Evolutionary conservation across 192 early-diverging fungal species (phyloP).

Genomic region (Umbelopsis sp.): DNA sequence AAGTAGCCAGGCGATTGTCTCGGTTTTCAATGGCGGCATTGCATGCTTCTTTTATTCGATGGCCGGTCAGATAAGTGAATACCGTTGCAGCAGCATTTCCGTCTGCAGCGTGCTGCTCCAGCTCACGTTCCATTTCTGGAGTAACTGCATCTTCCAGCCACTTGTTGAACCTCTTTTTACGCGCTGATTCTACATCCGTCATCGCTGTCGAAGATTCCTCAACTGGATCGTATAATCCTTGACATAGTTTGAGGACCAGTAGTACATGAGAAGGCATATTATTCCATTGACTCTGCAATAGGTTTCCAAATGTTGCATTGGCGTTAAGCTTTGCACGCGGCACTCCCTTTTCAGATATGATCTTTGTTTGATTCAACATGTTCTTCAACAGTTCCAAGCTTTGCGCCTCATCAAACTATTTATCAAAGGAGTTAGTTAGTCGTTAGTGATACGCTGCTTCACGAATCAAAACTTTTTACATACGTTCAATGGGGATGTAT

Average conservation of each 20-base stretch:
- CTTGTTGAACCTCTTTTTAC: slow-evolving; percentile 57
- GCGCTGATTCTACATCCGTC: slow-evolving; percentile 41
- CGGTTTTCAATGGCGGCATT: slow-evolving; percentile 60
- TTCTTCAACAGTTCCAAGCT: not conserved
- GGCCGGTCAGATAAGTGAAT: slow-evolving; percentile 60
- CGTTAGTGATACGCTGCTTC: not conserved
- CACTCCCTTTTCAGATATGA: not conserved
- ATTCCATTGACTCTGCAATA: not conserved
- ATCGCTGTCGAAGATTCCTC: slow-evolving; percentile 21
- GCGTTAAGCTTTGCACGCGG: not conserved
- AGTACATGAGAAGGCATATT: slow-evolving; percentile 12
- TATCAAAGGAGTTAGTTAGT: not conserved
- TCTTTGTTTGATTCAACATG: slow-evolving; percentile 7
- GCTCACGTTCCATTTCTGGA: slow-evolving; percentile 45
- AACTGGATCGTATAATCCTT: slow-evolving; percentile 56
- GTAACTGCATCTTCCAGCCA: slow-evolving; percentile 69
- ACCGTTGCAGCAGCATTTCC: slow-evolving; percentile 44
- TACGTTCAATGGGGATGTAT: slow-evolving; percentile 5
- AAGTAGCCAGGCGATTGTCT: slow-evolving; percentile 75
- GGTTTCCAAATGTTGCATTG: not conserved
- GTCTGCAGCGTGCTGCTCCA: slow-evolving; percentile 26
- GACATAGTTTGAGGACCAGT: slow-evolving; percentile 21
- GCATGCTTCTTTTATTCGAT: slow-evolving; percentile 68
- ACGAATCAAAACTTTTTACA: not conserved
- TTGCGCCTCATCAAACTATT: slow-evolving; percentile 6